Base-by-base conservation (phyloP, 2,329 filamentous ascomycete species). In the Dichotomopilus funicola region DNA sequence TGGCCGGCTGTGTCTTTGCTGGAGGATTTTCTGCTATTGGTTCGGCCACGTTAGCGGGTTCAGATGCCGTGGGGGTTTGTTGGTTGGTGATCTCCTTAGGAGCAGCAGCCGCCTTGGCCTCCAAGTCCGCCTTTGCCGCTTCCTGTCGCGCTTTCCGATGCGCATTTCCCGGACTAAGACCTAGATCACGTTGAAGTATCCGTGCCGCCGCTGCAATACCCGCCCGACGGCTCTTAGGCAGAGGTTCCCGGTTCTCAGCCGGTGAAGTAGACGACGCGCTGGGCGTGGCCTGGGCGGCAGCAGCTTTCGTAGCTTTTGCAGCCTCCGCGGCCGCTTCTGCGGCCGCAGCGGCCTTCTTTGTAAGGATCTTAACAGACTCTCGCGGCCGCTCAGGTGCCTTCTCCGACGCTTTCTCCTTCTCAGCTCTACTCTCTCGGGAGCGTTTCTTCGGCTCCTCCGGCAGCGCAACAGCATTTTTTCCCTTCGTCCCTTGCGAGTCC, bases 181-280 rank as follows among this genome's bases (percentile, higher is more conserved):
- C 83, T 13, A 87, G 74, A 59, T 88, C 84, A 37, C 84, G 79
- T 66, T 86, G 83, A 13, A 88, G 64, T 52, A 87, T 82, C 12
- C 82, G 78, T 9, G 83, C 83, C 9, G 84, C 83, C 7, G 82
- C 80, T 35, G 82, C 76, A 51, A 86, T 84, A n/a, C 78, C 80
- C 5, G 78, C 78, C 43, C 80, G 75, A 34, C 81, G 79, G 55
- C 76, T 82, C 69, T 82, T 85, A 2, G 77, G 73, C 4, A 52
- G 55, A 7, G 46, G 40, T 19, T 62, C 60, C 11, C 58, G 58
- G 9, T 38, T 19, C 27, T 42, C 37, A 13, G 58, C n/a, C 41
- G 56, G 56, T 5, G 59, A 49, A 35, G 31, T 58, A 33, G 57
- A 43, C 37, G 53, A 52, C 4, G 66, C 68, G 3, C 66, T 57